Evolutionary conservation across 2,329 filamentous ascomycete genomes (phyloP).

Genomic region (Calonectria multiphialidica): DNA sequence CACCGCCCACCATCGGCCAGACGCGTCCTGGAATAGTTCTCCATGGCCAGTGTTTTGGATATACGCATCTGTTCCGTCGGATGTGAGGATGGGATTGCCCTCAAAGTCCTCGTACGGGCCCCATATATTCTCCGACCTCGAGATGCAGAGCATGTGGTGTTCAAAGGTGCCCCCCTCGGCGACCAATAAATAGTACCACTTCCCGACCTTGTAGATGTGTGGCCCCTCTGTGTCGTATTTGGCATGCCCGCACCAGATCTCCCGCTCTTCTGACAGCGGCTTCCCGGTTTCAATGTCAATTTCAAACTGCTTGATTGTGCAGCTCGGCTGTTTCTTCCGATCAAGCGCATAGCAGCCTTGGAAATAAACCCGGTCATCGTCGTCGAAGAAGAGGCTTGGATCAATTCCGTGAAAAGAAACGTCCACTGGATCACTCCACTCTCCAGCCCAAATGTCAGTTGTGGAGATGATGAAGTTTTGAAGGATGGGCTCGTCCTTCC

Average conservation of each 20-base stretch:
- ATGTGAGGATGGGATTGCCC: conserved; percentile 49
- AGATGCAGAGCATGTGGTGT: conserved; percentile 40
- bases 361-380: conserved; percentile 48
- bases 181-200: conserved; percentile 57
- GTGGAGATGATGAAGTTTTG: conserved; percentile 41
- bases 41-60: conserved; percentile 42
- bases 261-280: conserved; percentile 30
- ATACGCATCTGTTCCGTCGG: conserved; percentile 31
- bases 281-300: conserved; percentile 37
- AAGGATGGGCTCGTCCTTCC: neutral
- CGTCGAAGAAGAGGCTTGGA: conserved; percentile 57
- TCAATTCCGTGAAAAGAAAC: conserved; percentile 57
- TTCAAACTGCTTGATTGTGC: conserved; percentile 42
- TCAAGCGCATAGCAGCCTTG: conserved; percentile 32
- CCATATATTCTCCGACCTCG: conserved; percentile 38
- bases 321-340: conserved; percentile 16
- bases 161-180: conserved; percentile 56
- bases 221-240: conserved; percentile 42
- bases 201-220: conserved; percentile 58
- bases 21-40: conserved; percentile 40
- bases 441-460: conserved; percentile 37
- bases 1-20: conserved; percentile 35
- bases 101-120: conserved; percentile 46
- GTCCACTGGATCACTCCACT: conserved; percentile 47
- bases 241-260: conserved; percentile 34